These are phyloP conservation scores for Tilletia caries DNA, from an alignment of 1,284 basidiomycete species.

Conservation along the genomic window DNA sequence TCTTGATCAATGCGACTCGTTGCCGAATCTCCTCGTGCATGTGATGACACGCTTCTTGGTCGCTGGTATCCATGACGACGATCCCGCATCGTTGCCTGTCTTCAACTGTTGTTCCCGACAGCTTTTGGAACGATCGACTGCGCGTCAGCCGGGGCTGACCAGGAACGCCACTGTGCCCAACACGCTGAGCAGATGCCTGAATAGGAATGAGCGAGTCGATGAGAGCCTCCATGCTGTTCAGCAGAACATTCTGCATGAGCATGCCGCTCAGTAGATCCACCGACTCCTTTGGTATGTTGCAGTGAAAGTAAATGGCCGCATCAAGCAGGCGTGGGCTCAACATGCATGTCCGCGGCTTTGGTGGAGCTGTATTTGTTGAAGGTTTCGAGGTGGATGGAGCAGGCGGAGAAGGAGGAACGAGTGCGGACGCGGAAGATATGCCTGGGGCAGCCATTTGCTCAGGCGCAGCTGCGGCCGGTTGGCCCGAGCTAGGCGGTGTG, in stretches of 20 bases:
- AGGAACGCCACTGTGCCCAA: no score
- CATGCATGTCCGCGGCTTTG: not conserved
- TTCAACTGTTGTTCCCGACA: not conserved
- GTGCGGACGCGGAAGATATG: no score
- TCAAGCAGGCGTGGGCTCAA: not conserved
- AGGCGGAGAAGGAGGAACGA: no score
- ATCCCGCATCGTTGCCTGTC: not conserved
- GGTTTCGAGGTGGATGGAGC: not conserved
- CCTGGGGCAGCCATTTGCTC: no score
- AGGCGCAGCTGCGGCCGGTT: no score
- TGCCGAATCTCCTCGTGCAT: conserved; percentile 1
- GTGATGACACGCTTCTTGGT: not conserved
- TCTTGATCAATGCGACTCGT: not conserved
- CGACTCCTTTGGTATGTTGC: not conserved
- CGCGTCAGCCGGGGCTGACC: not conserved
- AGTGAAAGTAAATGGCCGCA: not conserved
- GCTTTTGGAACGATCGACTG: not conserved
- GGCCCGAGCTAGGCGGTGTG: no score
- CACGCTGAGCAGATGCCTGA: not conserved
- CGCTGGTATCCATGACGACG: conserved; percentile 5
- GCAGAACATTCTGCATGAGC: not conserved
- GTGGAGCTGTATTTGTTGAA: not conserved
- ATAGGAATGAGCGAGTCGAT: not conserved
- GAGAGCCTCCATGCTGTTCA: not conserved
- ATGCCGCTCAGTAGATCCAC: not conserved